Percentiles rank a stretch among this genome's conserved stretches.
Evolutionary conservation across 768 basidiomycete genomes (phyloP).

Genomic region (Serendipita sp.): DNA sequence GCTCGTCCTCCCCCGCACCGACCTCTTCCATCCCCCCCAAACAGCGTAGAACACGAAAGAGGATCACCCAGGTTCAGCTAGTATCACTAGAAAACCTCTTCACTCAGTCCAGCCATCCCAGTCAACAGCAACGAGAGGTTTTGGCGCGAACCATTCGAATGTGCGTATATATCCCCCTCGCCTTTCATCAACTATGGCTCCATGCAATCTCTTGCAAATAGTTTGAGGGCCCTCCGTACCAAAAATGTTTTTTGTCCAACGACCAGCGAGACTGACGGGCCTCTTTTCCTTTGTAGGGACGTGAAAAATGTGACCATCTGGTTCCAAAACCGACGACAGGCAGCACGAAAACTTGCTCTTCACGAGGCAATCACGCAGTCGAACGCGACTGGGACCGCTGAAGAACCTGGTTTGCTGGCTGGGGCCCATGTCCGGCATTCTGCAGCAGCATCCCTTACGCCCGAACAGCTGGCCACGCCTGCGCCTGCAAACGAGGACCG

Average conservation of each 20-base stretch:
- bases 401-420: background rate
- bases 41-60: background rate
- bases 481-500: background rate
- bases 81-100: background rate
- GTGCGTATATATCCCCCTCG: background rate
- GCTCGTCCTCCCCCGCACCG: background rate
- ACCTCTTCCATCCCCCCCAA: background rate
- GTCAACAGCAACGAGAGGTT: background rate
- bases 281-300: background rate
- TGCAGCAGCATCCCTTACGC: background rate
- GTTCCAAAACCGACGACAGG: background rate
- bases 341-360: background rate
- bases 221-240: too few relatives aligned
- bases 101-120: background rate
- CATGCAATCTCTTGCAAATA: too few relatives aligned
- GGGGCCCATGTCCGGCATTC: background rate
- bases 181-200: background rate
- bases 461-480: background rate
- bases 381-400: background rate
- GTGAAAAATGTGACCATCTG: conserved; percentile 1
- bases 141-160: background rate
- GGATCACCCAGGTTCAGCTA: background rate
- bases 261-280: too few relatives aligned
- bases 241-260: too few relatives aligned
- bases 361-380: conserved; percentile 1